A percentile compares a stretch with the other conserved stretches of the same genome.
phyloP scores from a whole-genome alignment of 331 rosid species.

The Quercus lobata region DNA sequence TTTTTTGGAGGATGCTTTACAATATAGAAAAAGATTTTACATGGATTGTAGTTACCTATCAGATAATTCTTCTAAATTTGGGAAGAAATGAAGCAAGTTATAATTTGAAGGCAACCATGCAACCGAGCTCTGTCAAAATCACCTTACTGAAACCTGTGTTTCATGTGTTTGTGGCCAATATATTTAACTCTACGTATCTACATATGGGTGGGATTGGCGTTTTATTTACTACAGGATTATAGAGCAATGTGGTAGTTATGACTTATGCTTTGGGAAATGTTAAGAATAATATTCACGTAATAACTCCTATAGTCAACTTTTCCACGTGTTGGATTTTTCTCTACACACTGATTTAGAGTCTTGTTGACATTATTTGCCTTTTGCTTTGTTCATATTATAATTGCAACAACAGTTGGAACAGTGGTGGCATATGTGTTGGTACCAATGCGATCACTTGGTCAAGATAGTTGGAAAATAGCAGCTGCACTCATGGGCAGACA shows the following conservation, averaged over 20 bases:
- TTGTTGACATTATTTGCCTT: not conserved
- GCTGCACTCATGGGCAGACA: conserved; percentile 89
- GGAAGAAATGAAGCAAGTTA: not conserved
- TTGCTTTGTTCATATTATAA: conserved; percentile 24
- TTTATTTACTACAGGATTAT: not conserved
- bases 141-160: not conserved
- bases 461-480: conserved; percentile 80
- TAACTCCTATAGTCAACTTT: not conserved
- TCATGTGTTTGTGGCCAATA: not conserved
- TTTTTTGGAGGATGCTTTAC: not conserved
- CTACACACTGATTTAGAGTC: not conserved
- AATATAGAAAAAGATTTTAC: not conserved
- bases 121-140: not conserved
- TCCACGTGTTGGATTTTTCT: not conserved
- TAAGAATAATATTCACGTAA: not conserved
- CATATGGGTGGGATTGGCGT: not conserved
- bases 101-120: not conserved
- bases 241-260: not conserved
- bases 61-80: not conserved
- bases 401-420: conserved; percentile 73
- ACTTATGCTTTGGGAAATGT: not conserved
- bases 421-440: conserved; percentile 60
- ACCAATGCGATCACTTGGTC: conserved; percentile 80
- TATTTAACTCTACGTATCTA: not conserved
- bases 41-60: not conserved